phyloP scores from a whole-genome alignment of 2,329 filamentous ascomycete species.

The Tolypocladium paradoxum region DNA sequence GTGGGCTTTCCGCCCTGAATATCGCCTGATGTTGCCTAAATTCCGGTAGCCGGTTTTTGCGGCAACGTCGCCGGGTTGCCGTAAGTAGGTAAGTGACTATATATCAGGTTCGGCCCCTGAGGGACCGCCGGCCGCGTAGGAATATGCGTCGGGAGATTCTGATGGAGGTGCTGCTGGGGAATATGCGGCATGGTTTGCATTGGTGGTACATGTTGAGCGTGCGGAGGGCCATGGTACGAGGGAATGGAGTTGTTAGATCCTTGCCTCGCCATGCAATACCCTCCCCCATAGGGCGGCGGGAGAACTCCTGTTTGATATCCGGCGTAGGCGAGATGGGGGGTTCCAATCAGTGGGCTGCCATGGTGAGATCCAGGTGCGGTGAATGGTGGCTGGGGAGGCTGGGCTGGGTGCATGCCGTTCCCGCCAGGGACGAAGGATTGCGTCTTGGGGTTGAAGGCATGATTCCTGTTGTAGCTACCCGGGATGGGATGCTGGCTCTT shows the following conservation, averaged over 20 bases:
- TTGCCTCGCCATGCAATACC: slow-evolving; percentile 46
- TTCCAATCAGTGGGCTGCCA: slow-evolving; percentile 41
- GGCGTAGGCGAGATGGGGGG: slow-evolving; percentile 38
- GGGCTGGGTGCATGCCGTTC: slow-evolving; percentile 37
- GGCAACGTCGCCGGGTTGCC: slow-evolving; percentile 50
- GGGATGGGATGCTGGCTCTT: slow-evolving; percentile 74
- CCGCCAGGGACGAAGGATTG: slow-evolving; percentile 73
- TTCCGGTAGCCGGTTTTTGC: slow-evolving; percentile 44
- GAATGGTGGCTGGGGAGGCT: slow-evolving; percentile 36
- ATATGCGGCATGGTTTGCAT: slow-evolving; percentile 26
- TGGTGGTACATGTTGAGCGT: slow-evolving; percentile 29
- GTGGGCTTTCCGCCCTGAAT: slow-evolving; percentile 12
- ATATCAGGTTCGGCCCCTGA: slow-evolving; percentile 33
- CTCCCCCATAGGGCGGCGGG: slow-evolving; percentile 34
- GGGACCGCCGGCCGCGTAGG: slow-evolving; percentile 34
- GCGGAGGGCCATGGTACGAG: slow-evolving; percentile 32
- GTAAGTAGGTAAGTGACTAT: slow-evolving; percentile 43
- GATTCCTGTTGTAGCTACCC: slow-evolving; percentile 66
- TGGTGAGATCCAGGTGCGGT: slow-evolving; percentile 38
- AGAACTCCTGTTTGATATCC: slow-evolving; percentile 33
- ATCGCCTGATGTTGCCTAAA: slow-evolving; percentile 25
- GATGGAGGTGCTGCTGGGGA: slow-evolving; percentile 31
- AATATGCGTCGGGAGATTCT: slow-evolving; percentile 29
- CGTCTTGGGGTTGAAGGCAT: slow-evolving; percentile 88
- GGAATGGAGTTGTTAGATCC: slow-evolving; percentile 44